phyloP scores from a whole-genome alignment of 1,284 basidiomycete genomes.

The Cryptococcus sp. region DNA sequence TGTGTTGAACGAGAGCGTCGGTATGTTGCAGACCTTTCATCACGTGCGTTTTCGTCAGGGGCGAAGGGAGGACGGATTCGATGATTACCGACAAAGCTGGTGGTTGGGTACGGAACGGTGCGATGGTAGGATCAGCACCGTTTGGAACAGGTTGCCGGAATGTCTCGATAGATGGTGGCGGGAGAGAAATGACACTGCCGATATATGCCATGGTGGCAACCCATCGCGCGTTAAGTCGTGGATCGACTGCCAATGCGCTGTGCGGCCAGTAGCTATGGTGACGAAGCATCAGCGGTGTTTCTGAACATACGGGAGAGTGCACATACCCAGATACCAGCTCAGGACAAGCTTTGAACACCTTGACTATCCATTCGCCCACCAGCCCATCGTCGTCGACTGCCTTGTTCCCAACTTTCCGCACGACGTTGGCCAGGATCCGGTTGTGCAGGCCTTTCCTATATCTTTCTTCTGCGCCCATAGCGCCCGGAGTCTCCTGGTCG shows the following conservation, averaged over 20 bases:
- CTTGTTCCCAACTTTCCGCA: conserved; percentile 65
- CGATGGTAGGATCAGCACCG: conserved; percentile 24
- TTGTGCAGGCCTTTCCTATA: conserved; percentile 67
- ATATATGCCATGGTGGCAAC: conserved; percentile 82
- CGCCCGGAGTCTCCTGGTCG: conserved; percentile 47
- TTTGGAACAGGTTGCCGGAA: conserved; percentile 56
- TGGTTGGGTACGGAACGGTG: conserved; percentile 59
- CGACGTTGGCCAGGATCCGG: conserved; percentile 74
- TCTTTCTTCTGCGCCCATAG: conserved; percentile 47
- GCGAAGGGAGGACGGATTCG: conserved; percentile 73
- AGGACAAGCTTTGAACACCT: conserved; percentile 76
- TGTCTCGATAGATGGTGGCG: conserved; percentile 63
- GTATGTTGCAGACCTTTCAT: conserved; percentile 74
- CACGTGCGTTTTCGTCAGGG: conserved; percentile 68
- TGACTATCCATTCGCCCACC: conserved; percentile 73
- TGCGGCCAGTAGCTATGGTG: conserved; percentile 70
- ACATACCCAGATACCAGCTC: conserved; percentile 77
- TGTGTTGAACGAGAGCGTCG: conserved; percentile 77
- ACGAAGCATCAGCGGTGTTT: conserved; percentile 13
- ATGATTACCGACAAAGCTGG: conserved; percentile 70
- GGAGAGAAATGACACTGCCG: conserved; percentile 71
- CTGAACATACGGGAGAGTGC: conserved; percentile 14
- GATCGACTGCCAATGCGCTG: conserved; percentile 76
- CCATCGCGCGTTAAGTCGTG: conserved; percentile 84
- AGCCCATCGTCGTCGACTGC: conserved; percentile 83